Evolutionary conservation across 2,329 filamentous ascomycete genomes (phyloP).

Genomic region (Pestalotiopsis sp.): DNA sequence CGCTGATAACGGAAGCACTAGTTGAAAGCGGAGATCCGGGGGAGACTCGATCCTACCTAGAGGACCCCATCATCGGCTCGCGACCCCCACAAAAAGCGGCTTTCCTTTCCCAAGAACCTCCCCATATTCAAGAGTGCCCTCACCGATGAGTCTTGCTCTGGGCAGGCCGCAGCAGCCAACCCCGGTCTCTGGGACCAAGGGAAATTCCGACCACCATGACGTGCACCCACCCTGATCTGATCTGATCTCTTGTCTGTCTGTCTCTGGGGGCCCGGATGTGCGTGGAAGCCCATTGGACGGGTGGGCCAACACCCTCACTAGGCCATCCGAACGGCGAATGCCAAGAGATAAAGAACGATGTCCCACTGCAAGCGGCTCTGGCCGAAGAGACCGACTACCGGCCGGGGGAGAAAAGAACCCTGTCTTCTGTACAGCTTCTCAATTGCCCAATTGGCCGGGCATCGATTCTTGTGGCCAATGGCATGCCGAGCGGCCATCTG

Average conservation of each 20-base stretch:
- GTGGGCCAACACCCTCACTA: not conserved
- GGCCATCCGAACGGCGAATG: not conserved
- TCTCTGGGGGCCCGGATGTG: not conserved
- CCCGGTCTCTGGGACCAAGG: not conserved
- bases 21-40: not conserved
- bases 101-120: not conserved
- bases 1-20: not conserved
- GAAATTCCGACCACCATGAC: not conserved
- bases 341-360: slow-evolving; percentile 10
- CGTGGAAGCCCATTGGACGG: not conserved
- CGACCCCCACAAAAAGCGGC: not conserved
- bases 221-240: not conserved
- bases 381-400: slow-evolving; percentile 6
- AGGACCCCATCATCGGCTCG: not conserved
- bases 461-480: not conserved
- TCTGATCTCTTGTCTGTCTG: too few species aligned
- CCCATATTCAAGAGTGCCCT: not conserved
- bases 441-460: not conserved
- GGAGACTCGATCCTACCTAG: not conserved
- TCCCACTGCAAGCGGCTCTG: not conserved
- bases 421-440: not conserved
- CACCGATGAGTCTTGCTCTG: not conserved
- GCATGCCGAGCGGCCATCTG: not conserved
- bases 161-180: not conserved
- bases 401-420: not conserved